These are phyloP conservation scores for Selaginella moellendorffii DNA, from an alignment of 75 land plant species.

Conservation along the genomic window DNA sequence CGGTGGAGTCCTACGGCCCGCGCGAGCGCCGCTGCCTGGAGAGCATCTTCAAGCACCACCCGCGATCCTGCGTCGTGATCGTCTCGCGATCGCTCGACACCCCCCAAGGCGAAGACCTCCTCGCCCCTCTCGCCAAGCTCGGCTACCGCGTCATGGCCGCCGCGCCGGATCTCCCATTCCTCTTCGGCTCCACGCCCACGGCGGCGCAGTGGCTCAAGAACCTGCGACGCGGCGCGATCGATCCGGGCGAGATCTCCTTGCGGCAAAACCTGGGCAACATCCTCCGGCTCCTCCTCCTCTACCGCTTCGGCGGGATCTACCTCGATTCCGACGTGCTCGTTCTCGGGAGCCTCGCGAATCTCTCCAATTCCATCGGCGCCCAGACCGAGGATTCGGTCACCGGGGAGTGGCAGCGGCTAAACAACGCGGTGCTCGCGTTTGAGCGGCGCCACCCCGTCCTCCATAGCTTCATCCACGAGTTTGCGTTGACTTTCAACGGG, in stretches of 20 bases:
- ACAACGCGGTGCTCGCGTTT: conserved; percentile 61
- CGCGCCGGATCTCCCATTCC: conserved; percentile 33
- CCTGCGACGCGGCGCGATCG: conserved; percentile 26
- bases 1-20: conserved; percentile 23
- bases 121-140: conserved; percentile 19
- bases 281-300: conserved; percentile 43
- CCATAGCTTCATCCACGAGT: conserved; percentile 43
- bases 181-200: conserved; percentile 38
- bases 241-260: conserved; percentile 49
- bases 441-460: conserved; percentile 44
- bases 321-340: conserved; percentile 46
- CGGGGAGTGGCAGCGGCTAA: conserved; percentile 48
- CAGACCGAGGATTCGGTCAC: conserved; percentile 28
- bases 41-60: conserved; percentile 49
- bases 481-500: conserved; percentile 50
- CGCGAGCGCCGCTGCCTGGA: conserved; percentile 41
- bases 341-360: conserved; percentile 20
- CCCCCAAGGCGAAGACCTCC: conserved; percentile 18
- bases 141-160: conserved; percentile 26
- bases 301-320: conserved; percentile 58
- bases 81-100: conserved; percentile 48
- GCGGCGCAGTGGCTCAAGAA: conserved; percentile 35
- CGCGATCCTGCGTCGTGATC: conserved; percentile 37
- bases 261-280: conserved; percentile 69
- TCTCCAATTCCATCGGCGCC: conserved; percentile 44